Percentiles rank a stretch among this genome's conserved stretches.
These are phyloP conservation scores for Citrus cavaleriei DNA, from an alignment of 345 rosid species.

Conservation along the genomic window DNA sequence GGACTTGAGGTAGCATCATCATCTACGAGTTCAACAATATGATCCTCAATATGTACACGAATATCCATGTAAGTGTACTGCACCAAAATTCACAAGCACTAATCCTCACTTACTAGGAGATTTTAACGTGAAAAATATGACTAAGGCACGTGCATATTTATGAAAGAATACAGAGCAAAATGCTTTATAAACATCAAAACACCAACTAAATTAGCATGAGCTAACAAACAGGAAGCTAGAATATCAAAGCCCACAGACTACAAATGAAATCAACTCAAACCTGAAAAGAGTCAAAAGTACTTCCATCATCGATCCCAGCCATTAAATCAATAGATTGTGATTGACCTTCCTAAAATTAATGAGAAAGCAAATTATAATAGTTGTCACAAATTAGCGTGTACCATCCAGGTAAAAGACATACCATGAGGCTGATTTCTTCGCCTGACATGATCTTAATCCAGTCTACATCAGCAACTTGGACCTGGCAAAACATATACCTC, in stretches of 20 bases:
- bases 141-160: not conserved
- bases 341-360: slow-evolving; percentile 67
- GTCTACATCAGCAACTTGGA: slow-evolving; percentile 84
- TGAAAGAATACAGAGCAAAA: not conserved
- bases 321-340: slow-evolving; percentile 48
- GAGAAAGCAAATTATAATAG: slow-evolving; percentile 16
- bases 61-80: slow-evolving; percentile 77
- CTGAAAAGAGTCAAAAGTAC: slow-evolving; percentile 74
- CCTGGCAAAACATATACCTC: slow-evolving; percentile 44
- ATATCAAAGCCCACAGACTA: slow-evolving; percentile 6
- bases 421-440: slow-evolving; percentile 86
- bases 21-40: slow-evolving; percentile 52
- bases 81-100: slow-evolving; percentile 27
- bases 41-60: slow-evolving; percentile 68
- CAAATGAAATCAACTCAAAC: slow-evolving; percentile 34
- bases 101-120: not conserved
- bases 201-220: not conserved
- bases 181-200: not conserved
- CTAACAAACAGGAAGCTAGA: slow-evolving; percentile 3
- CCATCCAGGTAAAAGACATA: slow-evolving; percentile 26
- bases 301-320: slow-evolving; percentile 73
- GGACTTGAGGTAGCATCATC: slow-evolving; percentile 32
- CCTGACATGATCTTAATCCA: slow-evolving; percentile 83
- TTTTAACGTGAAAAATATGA: not conserved
- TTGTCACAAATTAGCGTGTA: not conserved